phyloP scores from a whole-genome alignment of 345 rosid species.

The Viola odorata region DNA sequence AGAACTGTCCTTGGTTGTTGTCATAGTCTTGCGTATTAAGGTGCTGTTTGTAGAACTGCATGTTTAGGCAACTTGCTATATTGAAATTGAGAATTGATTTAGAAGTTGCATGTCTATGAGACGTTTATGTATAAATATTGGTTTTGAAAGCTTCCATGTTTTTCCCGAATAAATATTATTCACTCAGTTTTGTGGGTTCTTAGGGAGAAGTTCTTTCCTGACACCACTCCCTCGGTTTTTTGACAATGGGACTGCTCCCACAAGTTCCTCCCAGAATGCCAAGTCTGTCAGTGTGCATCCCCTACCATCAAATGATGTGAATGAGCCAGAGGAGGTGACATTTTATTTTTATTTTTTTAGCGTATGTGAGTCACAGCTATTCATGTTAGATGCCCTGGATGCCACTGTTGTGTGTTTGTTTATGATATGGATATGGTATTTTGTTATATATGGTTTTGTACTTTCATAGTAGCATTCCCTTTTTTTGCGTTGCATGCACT shows the following conservation, averaged over 20 bases:
- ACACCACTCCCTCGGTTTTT: slow-evolving; percentile 49
- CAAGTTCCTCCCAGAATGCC: slow-evolving; percentile 29
- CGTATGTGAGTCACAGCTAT: background rate
- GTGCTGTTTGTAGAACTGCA: too few species aligned
- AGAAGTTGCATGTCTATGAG: background rate
- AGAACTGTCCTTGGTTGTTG: too few species aligned
- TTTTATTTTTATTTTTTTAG: background rate
- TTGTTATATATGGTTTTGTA: background rate
- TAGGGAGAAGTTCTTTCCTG: slow-evolving; percentile 55
- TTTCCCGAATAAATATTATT: slow-evolving; percentile 9
- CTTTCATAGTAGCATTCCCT: background rate
- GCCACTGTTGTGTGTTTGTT: background rate
- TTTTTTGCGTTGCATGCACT: too few species aligned
- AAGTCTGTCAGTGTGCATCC: slow-evolving; percentile 49
- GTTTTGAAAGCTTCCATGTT: background rate
- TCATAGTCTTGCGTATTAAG: too few species aligned
- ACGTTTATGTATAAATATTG: background rate
- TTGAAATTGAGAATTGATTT: background rate
- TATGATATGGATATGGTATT: background rate
- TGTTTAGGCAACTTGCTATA: too few species aligned
- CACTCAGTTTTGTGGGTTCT: slow-evolving; percentile 12
- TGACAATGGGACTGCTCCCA: slow-evolving; percentile 33
- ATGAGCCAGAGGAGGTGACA: slow-evolving; percentile 30
- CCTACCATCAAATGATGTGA: slow-evolving; percentile 33
- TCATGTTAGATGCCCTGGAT: background rate